Evolutionary conservation across 2,329 filamentous ascomycete genomes (phyloP).

Genomic region (Pyricularia sp.): DNA sequence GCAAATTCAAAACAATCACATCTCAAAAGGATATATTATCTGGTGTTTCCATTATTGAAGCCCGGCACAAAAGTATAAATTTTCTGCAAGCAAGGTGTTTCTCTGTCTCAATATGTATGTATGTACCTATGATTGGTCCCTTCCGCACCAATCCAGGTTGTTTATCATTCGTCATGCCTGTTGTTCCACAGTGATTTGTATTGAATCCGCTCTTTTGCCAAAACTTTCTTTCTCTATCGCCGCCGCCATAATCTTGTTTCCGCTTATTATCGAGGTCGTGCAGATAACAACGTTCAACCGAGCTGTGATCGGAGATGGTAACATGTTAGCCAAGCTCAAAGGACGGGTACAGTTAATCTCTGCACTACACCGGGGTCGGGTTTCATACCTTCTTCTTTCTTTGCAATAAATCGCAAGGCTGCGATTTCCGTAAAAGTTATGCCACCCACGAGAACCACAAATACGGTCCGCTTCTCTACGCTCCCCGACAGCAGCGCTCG

Average conservation of each 20-base stretch:
- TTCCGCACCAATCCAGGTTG: background rate
- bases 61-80: background rate
- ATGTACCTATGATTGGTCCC: background rate
- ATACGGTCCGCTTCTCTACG: conserved; percentile 70
- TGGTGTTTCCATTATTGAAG: background rate
- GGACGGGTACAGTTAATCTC: background rate
- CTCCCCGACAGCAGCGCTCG: conserved; percentile 71
- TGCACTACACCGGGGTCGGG: conserved; percentile 1
- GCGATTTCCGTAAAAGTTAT: conserved; percentile 96
- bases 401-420: conserved; percentile 80
- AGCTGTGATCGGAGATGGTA: conserved; percentile 2
- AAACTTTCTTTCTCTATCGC: conserved; percentile 67
- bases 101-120: background rate
- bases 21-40: background rate
- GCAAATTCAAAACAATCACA: background rate
- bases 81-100: background rate
- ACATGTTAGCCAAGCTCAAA: conserved; percentile 8
- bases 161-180: background rate
- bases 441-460: conserved; percentile 96
- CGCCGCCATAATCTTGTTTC: conserved; percentile 79
- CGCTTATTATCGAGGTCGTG: conserved; percentile 84
- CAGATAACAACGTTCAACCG: conserved; percentile 74
- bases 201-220: conserved; percentile 17
- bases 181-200: background rate
- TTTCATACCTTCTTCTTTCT: conserved; percentile 62